Base-by-base conservation (phyloP, 192 early-diverging fungal species). In the Backusella liffmaniae region DNA sequence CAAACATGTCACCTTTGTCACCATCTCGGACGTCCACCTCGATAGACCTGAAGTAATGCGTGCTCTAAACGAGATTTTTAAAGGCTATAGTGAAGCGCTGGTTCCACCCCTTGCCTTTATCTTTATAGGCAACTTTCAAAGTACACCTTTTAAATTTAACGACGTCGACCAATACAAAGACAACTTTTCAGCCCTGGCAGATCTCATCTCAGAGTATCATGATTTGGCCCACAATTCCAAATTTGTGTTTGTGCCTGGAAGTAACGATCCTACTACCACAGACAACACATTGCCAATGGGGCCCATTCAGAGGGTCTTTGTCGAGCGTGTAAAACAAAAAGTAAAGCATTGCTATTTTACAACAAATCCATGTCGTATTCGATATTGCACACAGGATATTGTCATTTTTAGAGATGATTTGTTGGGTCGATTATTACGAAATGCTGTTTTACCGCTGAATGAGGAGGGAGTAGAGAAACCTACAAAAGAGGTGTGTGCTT, bases 221-320 rank as follows among this genome's bases (percentile, higher is more conserved):
- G 77, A 72, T 2, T 72, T 95, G 66, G 84, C 88, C 13, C 77
- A 83, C 4, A 75, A 80, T 56, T 83, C 86, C n/a, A 89, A 92
- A 13, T 96, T 97, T 83, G 86, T 98, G 5, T 94, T 98, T 85
- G 91, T 98, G 0, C 97, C 97, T 13, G 97, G 97, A 3, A 84
- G 88, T 16, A 89, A 91, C 76, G 97, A 98, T 73, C 96, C 95
- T 12, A 94, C 91, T 91, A 94, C 91, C 93, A 86, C 83, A 1
- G 85, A 84, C 2, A 89, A 91, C 35, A 88, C 90, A 0, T 74
- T 96, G 53, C 96, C 97, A 0, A 87, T 91, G 56, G 89, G 91
- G 9, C 84, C 89, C 16, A 92, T 97, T 23, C 32, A 32, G 92
- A 95, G 13, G 85, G 89, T 41, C 87, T 93, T 94, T 72, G 92